A percentile compares a stretch with the other conserved stretches of the same genome.
phyloP scores from a whole-genome alignment of 768 basidiomycete genomes.

The Boletus tomentosulus region DNA sequence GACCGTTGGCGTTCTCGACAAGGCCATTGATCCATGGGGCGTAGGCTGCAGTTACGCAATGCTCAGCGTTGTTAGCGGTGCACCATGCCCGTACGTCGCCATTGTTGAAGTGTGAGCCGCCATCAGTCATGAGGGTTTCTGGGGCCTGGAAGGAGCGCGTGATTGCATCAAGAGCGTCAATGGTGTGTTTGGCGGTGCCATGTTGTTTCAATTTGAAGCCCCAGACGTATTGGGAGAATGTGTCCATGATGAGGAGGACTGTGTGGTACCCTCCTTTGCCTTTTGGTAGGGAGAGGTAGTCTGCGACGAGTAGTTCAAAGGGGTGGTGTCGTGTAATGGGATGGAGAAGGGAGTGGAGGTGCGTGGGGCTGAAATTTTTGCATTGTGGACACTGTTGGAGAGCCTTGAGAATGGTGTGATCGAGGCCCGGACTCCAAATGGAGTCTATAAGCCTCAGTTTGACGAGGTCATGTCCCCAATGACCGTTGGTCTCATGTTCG shows the following conservation, averaged over 20 bases:
- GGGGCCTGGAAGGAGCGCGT: neutral
- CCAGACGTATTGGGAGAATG: neutral
- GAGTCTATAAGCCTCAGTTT: neutral
- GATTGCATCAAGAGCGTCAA: neutral
- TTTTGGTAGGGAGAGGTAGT: neutral
- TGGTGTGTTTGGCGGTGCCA: neutral
- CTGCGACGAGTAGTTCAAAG: neutral
- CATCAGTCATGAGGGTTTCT: neutral
- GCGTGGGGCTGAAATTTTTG: neutral
- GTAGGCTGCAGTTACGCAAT: neutral
- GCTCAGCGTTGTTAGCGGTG: neutral
- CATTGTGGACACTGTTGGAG: neutral
- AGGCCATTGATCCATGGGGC: neutral
- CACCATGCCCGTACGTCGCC: neutral
- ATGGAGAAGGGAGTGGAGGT: neutral
- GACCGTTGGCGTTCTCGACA: neutral
- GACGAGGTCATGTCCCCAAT: neutral
- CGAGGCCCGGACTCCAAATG: neutral
- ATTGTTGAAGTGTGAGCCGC: neutral
- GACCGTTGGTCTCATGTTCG: neutral
- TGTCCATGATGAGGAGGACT: neutral
- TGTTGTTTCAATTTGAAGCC: neutral
- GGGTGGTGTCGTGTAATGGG: neutral
- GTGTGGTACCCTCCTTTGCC: neutral
- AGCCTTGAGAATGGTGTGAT: neutral